Conservation (phyloP, 2,329 filamentous ascomycete species). For the Aspergillus versicolor region DNA sequence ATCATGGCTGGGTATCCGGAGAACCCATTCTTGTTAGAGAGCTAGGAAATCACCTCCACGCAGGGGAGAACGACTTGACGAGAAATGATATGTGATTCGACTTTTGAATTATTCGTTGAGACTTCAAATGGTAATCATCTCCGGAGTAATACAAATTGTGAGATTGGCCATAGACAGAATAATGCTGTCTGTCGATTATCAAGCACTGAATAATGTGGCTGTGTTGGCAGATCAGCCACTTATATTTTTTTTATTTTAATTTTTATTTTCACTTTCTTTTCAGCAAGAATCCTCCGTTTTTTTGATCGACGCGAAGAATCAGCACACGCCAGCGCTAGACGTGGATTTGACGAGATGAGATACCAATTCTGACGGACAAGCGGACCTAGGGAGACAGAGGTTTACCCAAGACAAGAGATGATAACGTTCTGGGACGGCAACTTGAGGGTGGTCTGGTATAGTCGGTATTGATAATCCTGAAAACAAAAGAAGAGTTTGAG, state of each 20-base stretch:
- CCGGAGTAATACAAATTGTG: not conserved
- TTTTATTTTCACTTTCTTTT: too few relatives aligned
- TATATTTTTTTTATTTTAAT: not conserved
- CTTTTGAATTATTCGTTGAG: not conserved
- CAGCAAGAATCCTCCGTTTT: not conserved
- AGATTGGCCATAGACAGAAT: not conserved
- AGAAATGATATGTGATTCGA: not conserved
- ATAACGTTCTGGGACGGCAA: too few relatives aligned
- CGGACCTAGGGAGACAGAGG: too few relatives aligned
- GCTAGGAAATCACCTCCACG: not conserved
- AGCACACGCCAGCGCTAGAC: not conserved
- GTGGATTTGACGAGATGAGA: not conserved
- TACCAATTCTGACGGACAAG: too few relatives aligned
- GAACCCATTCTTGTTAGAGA: not conserved
- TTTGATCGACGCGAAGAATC: not conserved
- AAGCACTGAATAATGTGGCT: not conserved
- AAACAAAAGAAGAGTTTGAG: too few relatives aligned
- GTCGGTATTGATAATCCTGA: too few relatives aligned
- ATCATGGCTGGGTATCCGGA: not conserved
- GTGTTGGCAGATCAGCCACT: not conserved
- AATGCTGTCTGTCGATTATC: not conserved
- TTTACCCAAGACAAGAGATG: too few relatives aligned
- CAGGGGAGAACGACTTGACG: not conserved
- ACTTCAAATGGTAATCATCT: not conserved
- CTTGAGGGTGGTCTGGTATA: too few relatives aligned